These are phyloP conservation scores for Blastobotrys serpentis DNA, from an alignment of 1,139 yeast species.

Conservation along the genomic window DNA sequence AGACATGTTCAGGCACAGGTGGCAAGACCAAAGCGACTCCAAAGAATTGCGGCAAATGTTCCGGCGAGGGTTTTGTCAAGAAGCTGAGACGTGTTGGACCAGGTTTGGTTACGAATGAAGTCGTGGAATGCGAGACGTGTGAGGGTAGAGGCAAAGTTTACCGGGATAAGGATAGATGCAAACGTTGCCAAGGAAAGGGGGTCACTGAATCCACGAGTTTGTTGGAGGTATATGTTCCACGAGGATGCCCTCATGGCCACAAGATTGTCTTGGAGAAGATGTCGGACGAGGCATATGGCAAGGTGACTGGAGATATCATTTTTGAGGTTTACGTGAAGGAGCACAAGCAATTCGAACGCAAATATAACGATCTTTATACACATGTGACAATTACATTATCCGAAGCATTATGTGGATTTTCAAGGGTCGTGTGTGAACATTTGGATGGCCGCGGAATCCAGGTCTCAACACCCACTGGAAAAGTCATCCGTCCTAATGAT, in stretches of 20 bases:
- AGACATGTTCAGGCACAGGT: constrained; percentile 72
- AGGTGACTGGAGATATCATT: constrained; percentile 74
- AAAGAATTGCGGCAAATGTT: constrained; percentile 63
- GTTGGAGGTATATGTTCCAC: constrained; percentile 72
- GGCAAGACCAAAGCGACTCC: constrained; percentile 59
- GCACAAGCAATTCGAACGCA: constrained; percentile 52
- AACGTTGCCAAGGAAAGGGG: constrained; percentile 67
- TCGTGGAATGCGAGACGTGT: constrained; percentile 67
- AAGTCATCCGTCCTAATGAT: constrained; percentile 79
- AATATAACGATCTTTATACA: constrained; percentile 64
- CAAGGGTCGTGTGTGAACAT: constrained; percentile 64
- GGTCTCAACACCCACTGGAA: constrained; percentile 56
- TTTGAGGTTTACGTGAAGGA: constrained; percentile 53
- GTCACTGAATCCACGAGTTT: constrained; percentile 66
- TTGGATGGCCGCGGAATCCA: constrained; percentile 78
- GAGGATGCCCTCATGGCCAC: constrained; percentile 66
- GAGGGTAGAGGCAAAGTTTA: constrained; percentile 66
- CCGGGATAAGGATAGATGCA: constrained; percentile 71
- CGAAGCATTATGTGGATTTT: constrained; percentile 83
- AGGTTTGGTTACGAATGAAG: constrained; percentile 68
- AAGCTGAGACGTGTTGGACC: constrained; percentile 69
- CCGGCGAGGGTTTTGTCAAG: constrained; percentile 66
- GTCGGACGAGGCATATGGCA: constrained; percentile 72
- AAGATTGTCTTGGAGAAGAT: constrained; percentile 61
- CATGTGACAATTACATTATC: constrained; percentile 61